phyloP scores from a whole-genome alignment of 495 filamentous ascomycete species.

The Penicillium ucsense region DNA sequence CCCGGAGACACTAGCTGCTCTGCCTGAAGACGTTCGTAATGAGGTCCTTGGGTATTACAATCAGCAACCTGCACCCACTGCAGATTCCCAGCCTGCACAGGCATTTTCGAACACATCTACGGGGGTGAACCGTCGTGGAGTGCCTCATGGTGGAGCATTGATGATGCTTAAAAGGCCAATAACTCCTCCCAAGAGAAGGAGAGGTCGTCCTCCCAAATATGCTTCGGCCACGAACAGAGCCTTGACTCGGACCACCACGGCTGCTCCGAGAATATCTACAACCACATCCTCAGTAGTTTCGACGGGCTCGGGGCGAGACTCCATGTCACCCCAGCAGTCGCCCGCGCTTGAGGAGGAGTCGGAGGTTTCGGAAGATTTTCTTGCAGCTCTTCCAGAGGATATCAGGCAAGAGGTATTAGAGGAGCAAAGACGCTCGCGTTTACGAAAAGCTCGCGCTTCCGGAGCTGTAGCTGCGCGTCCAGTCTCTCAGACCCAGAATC shows the following conservation, averaged over 20 bases:
- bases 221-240: conserved; percentile 34
- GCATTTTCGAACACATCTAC: conserved; percentile 14
- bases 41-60: conserved; percentile 67
- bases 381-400: conserved; percentile 73
- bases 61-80: conserved; percentile 1
- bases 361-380: conserved; percentile 58
- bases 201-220: conserved; percentile 31
- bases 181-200: conserved; percentile 51
- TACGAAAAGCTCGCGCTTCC: conserved; percentile 31
- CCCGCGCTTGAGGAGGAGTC: conserved; percentile 16
- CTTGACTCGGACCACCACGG: conserved; percentile 60
- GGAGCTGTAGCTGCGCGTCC: conserved; percentile 11
- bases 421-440: conserved; percentile 52
- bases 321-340: conserved; percentile 9
- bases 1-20: conserved; percentile 60
- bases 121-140: conserved; percentile 38
- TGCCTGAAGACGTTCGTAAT: conserved; percentile 74
- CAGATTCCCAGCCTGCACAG: conserved; percentile 1
- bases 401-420: conserved; percentile 67
- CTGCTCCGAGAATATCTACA: conserved; percentile 22
- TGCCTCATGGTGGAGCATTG: conserved; percentile 22
- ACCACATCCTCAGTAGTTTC: background rate
- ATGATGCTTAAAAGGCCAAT: conserved; percentile 37
- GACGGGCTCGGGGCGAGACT: background rate
- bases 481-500: conserved; percentile 10